Percentiles rank a stretch among this genome's conserved stretches.
Conservation (phyloP, 192 early-diverging fungal species). For the Coemansia sp. region DNA sequence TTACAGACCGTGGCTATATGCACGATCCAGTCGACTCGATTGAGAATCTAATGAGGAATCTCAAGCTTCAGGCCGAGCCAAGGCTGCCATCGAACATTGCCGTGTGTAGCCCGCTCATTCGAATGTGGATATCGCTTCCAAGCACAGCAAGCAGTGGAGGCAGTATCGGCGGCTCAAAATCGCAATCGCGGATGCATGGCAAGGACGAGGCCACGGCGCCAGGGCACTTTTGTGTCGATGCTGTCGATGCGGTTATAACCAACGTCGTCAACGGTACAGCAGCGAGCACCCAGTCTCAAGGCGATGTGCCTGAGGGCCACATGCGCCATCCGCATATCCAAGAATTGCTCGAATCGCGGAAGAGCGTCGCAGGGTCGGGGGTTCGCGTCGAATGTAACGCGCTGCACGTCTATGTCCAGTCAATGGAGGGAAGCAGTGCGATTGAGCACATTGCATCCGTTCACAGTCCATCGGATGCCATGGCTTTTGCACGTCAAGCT, state of each 20-base stretch:
- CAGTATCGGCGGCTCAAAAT: not conserved
- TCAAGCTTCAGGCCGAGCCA: constrained; percentile 29
- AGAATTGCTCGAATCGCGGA: constrained; percentile 54
- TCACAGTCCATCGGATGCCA: constrained; percentile 31
- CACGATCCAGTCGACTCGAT: constrained; percentile 41
- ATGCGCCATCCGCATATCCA: constrained; percentile 56
- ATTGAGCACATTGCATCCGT: constrained; percentile 45
- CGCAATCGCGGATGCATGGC: constrained; percentile 17
- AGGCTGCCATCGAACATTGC: constrained; percentile 45
- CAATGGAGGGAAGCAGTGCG: constrained; percentile 33
- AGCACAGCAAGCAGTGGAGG: constrained; percentile 10
- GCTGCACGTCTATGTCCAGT: constrained; percentile 37
- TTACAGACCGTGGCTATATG: not conserved
- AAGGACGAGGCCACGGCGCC: constrained; percentile 24
- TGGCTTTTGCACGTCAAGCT: not conserved
- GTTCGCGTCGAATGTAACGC: constrained; percentile 51
- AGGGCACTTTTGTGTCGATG: constrained; percentile 55
- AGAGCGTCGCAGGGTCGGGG: constrained; percentile 50
- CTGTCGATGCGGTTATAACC: constrained; percentile 53
- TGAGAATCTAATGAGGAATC: constrained; percentile 47
- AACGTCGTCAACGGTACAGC: constrained; percentile 56
- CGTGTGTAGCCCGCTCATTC: constrained; percentile 52
- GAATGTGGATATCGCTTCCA: constrained; percentile 51
- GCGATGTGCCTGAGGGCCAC: constrained; percentile 46
- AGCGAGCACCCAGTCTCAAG: constrained; percentile 45